Percentiles rank a stretch among this genome's conserved stretches.
Evolutionary conservation across 371 early-diverging fungal species (phyloP).

Genomic region (Basidiobolus meristosporus): DNA sequence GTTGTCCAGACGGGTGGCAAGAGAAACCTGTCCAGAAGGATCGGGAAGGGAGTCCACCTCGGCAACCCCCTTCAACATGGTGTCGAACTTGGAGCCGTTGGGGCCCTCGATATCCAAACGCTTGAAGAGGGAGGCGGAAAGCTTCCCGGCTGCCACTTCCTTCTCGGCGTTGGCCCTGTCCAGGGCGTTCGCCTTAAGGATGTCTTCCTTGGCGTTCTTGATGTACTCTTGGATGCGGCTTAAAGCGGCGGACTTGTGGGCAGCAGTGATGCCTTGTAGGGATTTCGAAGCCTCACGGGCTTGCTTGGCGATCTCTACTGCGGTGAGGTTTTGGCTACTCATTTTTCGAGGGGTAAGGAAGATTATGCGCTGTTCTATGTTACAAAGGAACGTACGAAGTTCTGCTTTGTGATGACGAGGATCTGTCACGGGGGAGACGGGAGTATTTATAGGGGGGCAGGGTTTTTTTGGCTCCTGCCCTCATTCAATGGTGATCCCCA

Average conservation of each 20-base stretch:
- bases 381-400: too few relatives aligned
- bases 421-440: too few relatives aligned
- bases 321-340: not conserved
- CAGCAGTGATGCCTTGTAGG: constrained; percentile 52
- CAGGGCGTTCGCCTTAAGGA: constrained; percentile 49
- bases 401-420: too few relatives aligned
- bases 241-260: constrained; percentile 63
- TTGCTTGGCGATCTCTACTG: constrained; percentile 26
- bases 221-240: constrained; percentile 52
- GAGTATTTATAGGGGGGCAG: too few relatives aligned
- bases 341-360: too few relatives aligned
- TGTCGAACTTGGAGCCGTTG: constrained; percentile 45
- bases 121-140: constrained; percentile 62
- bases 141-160: constrained; percentile 49
- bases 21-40: constrained; percentile 64
- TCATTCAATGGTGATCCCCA: too few relatives aligned
- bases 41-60: constrained; percentile 73
- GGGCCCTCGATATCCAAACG: constrained; percentile 78
- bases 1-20: constrained; percentile 60
- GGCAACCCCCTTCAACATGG: constrained; percentile 71
- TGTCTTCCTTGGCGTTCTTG: constrained; percentile 33
- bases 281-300: constrained; percentile 65
- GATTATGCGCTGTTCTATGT: too few relatives aligned
- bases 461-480: too few relatives aligned
- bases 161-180: constrained; percentile 27